Percentiles rank a stretch among this genome's conserved stretches.
Conservation (phyloP, 768 basidiomycete species). For the Hypholoma sublateritium region DNA sequence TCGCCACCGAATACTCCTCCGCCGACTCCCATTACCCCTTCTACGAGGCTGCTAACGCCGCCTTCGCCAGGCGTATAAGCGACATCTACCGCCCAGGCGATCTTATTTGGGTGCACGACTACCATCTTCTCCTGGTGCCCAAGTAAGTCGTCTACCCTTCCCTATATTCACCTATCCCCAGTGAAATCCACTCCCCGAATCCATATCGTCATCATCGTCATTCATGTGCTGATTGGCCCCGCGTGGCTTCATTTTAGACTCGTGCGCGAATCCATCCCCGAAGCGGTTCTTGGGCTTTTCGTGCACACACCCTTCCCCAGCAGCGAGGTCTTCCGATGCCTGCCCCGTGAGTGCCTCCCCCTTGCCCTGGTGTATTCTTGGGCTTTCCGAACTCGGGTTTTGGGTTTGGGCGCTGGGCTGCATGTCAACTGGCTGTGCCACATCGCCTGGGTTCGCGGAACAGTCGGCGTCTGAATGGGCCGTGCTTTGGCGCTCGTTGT, state of each 20-base stretch:
- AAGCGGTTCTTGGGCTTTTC: conserved; percentile 84
- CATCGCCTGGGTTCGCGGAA: neutral
- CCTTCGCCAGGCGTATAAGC: conserved; percentile 73
- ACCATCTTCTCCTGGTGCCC: conserved; percentile 92
- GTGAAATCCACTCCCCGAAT: neutral
- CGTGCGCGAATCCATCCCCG: conserved; percentile 67
- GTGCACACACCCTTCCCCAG: conserved; percentile 98
- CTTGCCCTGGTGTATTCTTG: neutral
- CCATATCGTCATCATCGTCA: neutral
- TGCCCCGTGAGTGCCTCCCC: conserved; percentile 65
- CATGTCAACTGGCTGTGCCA: neutral
- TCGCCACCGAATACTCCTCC: conserved; percentile 83
- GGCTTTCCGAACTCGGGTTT: neutral
- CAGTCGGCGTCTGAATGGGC: neutral
- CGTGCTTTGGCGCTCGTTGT: neutral
- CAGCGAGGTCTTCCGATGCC: conserved; percentile 92
- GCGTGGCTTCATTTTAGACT: conserved; percentile 38
- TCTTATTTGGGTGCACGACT: conserved; percentile 93
- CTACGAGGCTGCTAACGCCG: conserved; percentile 81
- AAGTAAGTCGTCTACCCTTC: conserved; percentile 30
- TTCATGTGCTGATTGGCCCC: conserved; percentile 2
- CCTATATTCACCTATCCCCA: conserved; percentile 6
- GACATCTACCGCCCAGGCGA: conserved; percentile 86
- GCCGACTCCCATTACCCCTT: conserved; percentile 82
- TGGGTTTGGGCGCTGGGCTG: neutral